Base-by-base conservation (phyloP, 306 rosid genomes). In the Vigna angularis region DNA sequence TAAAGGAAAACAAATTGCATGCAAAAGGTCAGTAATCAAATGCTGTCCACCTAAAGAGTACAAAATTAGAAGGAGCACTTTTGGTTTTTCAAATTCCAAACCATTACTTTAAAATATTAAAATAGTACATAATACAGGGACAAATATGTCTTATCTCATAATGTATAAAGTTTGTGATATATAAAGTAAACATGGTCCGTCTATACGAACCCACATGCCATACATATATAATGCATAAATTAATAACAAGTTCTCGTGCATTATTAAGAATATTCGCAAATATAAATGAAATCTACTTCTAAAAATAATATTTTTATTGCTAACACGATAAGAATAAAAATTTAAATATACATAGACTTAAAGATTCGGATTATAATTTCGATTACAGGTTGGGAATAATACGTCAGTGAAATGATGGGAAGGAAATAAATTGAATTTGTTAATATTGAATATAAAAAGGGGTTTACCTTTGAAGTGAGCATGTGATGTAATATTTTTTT, bases 21-120 rank as follows among this genome's bases (percentile, higher is more conserved):
- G 45, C 11, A 66, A 20, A 66, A 66, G 30, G 13, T 20, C 15
- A 26, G 8, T 51, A 38, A 34, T 51, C 17, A 34, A 49, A 8
- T 50, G 16, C 7, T 49, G n/a, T 62, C 38, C 63, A 20, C 24
- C 55, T 20, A 51, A 51, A 51, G 18, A 45, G 36, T 45, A 45
- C 12, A 45, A 16, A 42, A 58, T 9, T 58, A 57, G 12, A 48
- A 26, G 3, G 32, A 45, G 8, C 58, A 17, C 20, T 9, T 30
- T 58, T 58, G 47, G n/a, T 15, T 26, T 61, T 61, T 42, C 42
- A 42, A 58, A 51, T 44, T 42, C 26, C 45, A 74, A 47, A n/a
- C 14, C 14, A n/a, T 38, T 40, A 16, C 51, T 13, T 28, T 28
- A 58, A 3, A 24, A 26, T 26, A 58, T 58, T 26, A 26, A 26